Evolutionary conservation across 495 filamentous ascomycete genomes (phyloP), one percentile per base, ranked within the genome.

Genomic region (Tuber aestivum): DNA sequence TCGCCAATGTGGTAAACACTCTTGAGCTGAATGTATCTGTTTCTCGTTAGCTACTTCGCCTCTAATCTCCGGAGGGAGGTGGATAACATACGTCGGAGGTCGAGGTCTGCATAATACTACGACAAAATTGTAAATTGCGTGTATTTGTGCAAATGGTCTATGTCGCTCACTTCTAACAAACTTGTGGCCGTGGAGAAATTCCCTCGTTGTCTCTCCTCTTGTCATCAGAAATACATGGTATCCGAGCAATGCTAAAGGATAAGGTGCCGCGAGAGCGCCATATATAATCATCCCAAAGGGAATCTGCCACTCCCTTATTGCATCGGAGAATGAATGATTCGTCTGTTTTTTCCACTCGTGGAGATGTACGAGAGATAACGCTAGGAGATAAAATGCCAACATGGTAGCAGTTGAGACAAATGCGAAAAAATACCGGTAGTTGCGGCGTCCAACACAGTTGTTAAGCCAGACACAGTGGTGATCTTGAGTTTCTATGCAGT

Each of bases 391-490:
- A 27, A 95, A 81, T 0, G 89, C 89, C 3, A 97, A 86, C n/a
- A 97, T 75, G 2, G 93, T 93, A 20, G 87, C 90, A 32, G 89
- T 88, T 79, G 87, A 89, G 77, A 98, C 88, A 84, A 97, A 99
- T 32, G 91, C 88, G 81, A 97, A 97, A 84, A 99, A 99, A 81
- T 95, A 99, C 71, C 96, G 94, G 84, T 99, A 99, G 84, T 99
- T 99, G 73, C 95, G 93, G 45, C 96, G 92, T 9, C 95, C 95
- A 69, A 99, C 92, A 84, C 95, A 99, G 83, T 98, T 99, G 85
- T 99, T 99, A 71, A 99, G 89, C 96, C 96, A 99, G 35, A 98
- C 94, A 81, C 95, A 99, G 86, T 99, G 95, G 81, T 99, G 95
- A 82, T 99, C 95, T 79, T 97, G 94, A 0, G 95, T 97, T 83